Evolutionary conservation across 2,329 filamentous ascomycete species (phyloP).

Genomic region (Botrytis aclada): DNA sequence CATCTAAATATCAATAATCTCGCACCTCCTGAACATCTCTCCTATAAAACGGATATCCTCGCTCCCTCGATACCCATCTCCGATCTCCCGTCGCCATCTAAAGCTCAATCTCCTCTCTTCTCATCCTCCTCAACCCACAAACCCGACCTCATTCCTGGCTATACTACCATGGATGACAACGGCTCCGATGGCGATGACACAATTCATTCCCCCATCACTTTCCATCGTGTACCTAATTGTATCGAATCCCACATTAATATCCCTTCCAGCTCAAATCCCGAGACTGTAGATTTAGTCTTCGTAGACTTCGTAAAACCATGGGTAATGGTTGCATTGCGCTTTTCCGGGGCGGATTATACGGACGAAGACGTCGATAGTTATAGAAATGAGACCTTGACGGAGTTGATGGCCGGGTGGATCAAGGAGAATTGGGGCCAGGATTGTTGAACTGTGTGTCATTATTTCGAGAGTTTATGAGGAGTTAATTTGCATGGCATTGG

Average conservation of each 20-base stretch:
- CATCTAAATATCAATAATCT: constrained; percentile 36
- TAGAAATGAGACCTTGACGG: constrained; percentile 52
- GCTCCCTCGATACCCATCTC: constrained; percentile 19
- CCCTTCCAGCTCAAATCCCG: constrained; percentile 53
- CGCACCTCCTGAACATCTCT: constrained; percentile 36
- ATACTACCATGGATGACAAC: constrained; percentile 84
- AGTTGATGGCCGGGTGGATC: constrained; percentile 56
- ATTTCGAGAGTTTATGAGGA: not conserved
- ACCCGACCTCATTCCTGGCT: constrained; percentile 60
- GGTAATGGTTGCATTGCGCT: constrained; percentile 70
- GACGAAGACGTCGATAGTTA: constrained; percentile 50
- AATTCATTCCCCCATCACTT: constrained; percentile 69
- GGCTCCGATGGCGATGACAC: constrained; percentile 89
- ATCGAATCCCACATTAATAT: constrained; percentile 69
- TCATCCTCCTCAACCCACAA: constrained; percentile 35
- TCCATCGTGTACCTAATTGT: constrained; percentile 79
- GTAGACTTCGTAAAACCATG: constrained; percentile 87
- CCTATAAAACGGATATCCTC: constrained; percentile 25
- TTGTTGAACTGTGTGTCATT: constrained; percentile 25
- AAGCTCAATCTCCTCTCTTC: not conserved
- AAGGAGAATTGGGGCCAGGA: constrained; percentile 51
- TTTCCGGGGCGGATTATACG: constrained; percentile 51
- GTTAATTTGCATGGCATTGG: not conserved
- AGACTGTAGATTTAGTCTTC: constrained; percentile 83
- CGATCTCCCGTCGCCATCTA: not conserved